A percentile compares a stretch with the other conserved stretches of the same genome.
phyloP scores from a whole-genome alignment of 768 basidiomycete species.

The Mycena kentingensis region DNA sequence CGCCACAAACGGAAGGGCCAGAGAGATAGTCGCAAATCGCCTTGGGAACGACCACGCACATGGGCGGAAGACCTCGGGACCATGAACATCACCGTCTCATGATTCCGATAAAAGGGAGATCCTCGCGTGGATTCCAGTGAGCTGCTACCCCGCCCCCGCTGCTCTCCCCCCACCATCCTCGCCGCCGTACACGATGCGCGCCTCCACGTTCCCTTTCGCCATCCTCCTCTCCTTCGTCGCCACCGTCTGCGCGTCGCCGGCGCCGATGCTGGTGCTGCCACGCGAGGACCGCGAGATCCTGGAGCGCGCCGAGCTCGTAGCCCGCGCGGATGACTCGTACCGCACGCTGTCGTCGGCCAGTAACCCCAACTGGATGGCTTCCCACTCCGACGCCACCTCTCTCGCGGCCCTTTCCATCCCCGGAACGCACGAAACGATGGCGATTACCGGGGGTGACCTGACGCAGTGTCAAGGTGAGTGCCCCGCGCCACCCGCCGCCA shows the following conservation, averaged over 20 bases:
- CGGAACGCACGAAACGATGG: constrained; percentile 18
- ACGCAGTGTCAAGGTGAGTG: constrained; percentile 17
- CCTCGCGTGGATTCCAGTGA: too few relatives aligned
- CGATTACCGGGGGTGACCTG: constrained; percentile 16
- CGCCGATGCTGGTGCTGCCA: neutral
- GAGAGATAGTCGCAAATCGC: too few relatives aligned
- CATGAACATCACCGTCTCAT: too few relatives aligned
- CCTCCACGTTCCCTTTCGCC: neutral
- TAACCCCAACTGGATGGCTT: constrained; percentile 21
- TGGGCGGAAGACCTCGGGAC: too few relatives aligned
- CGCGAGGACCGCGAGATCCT: neutral
- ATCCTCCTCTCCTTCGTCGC: neutral
- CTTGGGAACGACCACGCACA: too few relatives aligned
- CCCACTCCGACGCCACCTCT: constrained; percentile 5
- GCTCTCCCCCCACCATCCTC: neutral
- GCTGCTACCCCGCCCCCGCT: too few relatives aligned
- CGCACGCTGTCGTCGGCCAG: constrained; percentile 16
- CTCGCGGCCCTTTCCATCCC: constrained; percentile 19
- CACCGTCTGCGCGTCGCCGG: neutral
- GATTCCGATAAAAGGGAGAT: too few relatives aligned
- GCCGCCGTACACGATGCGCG: neutral
- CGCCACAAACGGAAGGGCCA: too few relatives aligned
- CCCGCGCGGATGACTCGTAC: constrained; percentile 13
- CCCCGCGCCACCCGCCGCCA: too few relatives aligned
- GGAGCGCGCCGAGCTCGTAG: neutral